A percentile compares a stretch with the other conserved stretches of the same genome.
Evolutionary conservation across 176 grass and related monocot species (phyloP).

Genomic region (Aegilops longissima): DNA sequence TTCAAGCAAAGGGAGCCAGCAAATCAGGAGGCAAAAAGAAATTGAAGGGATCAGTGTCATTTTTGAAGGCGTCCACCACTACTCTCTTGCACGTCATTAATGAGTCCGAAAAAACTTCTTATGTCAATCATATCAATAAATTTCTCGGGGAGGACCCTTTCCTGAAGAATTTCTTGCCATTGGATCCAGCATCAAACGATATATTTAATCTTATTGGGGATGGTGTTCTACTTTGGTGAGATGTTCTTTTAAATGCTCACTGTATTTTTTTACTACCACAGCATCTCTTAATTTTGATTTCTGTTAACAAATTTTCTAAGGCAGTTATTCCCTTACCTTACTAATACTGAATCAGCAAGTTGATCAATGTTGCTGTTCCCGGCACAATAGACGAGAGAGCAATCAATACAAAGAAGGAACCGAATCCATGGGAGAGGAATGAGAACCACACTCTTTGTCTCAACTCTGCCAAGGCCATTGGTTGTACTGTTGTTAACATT

Average conservation of each 20-base stretch:
- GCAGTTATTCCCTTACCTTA: slow-evolving; percentile 4
- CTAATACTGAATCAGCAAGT: slow-evolving; percentile 60
- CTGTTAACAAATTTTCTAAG: neutral
- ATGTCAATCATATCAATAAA: slow-evolving; percentile 94
- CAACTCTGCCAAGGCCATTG: slow-evolving; percentile 98
- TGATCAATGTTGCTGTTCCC: slow-evolving; percentile 96
- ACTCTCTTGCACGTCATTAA: slow-evolving; percentile 92
- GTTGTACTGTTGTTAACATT: slow-evolving; percentile 97
- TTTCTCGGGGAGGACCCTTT: slow-evolving; percentile 85
- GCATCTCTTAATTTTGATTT: neutral
- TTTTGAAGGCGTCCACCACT: slow-evolving; percentile 94
- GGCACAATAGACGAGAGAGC: slow-evolving; percentile 98
- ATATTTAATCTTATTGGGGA: slow-evolving; percentile 80
- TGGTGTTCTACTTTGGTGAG: slow-evolving; percentile 95
- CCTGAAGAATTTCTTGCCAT: slow-evolving; percentile 85
- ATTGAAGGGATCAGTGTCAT: slow-evolving; percentile 78
- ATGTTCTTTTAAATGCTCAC: neutral
- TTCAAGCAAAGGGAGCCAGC: slow-evolving; percentile 56
- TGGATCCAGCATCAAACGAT: slow-evolving; percentile 66
- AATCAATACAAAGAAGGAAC: slow-evolving; percentile 85
- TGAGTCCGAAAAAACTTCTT: slow-evolving; percentile 87
- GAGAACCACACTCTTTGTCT: slow-evolving; percentile 98
- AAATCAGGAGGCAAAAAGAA: slow-evolving; percentile 69
- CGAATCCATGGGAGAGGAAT: slow-evolving; percentile 95
- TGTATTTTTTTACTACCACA: neutral